A percentile compares a stretch with the other conserved stretches of the same genome.
phyloP scores from a whole-genome alignment of 345 rosid genomes.

The Hevea brasiliensis region DNA sequence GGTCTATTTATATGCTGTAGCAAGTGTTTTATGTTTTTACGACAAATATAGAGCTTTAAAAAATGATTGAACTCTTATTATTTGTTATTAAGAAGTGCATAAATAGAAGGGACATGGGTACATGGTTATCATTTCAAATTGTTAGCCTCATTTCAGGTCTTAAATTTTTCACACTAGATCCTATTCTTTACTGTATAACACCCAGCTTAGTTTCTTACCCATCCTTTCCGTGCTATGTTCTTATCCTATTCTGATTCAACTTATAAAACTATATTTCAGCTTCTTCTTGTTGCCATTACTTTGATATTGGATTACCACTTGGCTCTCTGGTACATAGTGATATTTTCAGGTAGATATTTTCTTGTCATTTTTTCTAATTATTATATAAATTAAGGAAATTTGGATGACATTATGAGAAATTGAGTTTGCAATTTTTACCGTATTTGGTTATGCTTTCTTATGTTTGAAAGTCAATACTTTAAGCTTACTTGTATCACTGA shows the following conservation, averaged over 20 bases:
- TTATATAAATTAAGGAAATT: background rate
- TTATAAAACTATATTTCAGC: constrained; percentile 39
- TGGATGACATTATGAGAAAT: background rate
- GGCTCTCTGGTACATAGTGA: constrained; percentile 61
- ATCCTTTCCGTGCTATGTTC: background rate
- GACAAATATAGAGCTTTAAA: background rate
- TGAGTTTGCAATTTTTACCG: background rate
- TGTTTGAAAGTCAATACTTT: background rate
- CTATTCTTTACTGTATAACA: background rate
- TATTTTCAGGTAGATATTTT: constrained; percentile 55
- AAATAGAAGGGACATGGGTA: background rate
- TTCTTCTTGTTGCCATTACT: constrained; percentile 65
- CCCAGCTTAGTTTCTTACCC: background rate
- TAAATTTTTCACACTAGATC: background rate
- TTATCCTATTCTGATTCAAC: constrained; percentile 14
- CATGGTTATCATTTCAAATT: background rate
- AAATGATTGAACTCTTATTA: background rate
- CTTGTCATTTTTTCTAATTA: background rate
- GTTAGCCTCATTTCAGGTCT: background rate
- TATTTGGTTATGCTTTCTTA: too few species aligned
- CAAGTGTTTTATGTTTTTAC: background rate
- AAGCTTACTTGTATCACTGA: background rate
- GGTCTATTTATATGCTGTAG: background rate
- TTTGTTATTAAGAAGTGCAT: background rate
- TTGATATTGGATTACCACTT: constrained; percentile 68